Base-by-base conservation (phyloP, 352 stramenopile species). In the Phytopythium helicoides region DNA sequence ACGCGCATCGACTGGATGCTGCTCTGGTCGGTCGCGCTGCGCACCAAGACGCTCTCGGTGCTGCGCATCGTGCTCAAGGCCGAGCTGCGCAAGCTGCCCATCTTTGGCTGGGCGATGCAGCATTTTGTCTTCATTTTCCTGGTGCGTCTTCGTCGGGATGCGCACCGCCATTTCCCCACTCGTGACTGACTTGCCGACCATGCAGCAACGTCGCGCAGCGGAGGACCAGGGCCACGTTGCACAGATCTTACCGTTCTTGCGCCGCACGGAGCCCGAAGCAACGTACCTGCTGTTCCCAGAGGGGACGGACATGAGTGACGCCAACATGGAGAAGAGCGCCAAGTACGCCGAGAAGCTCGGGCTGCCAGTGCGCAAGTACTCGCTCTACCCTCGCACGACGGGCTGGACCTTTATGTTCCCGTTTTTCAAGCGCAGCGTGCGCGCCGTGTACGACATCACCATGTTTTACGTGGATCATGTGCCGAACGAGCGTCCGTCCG, bases 61-160 rank as follows among this genome's bases (percentile, higher is more conserved):
- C 57, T 94, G 37, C 73, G 74, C 42, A 91, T 94, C 47, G 63
- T 92, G 22, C 69, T 91, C 47, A 94, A 94, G 62, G 76, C 74
- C n/a, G 74, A 77, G 21, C 62, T 94, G 33, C 77, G 78, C 22
- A 70, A 68, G 48, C 58, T 87, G 26, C 84, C 84, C 39, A 75
- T 94, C 59, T 91, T 92, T 50, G 84, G 84, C 3, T 94, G 81
- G 84, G 81, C 79, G 49, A 94, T 92, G 81, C 81, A 92, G 67
- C 73, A 86, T 58, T 92, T 94, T 35, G 63, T 90, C 35, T 92
- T 92, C 56, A 81, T 92, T 54, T 94, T 92, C 52, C 55, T 94
- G 55, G 76, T 86, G 57, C 21, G 50, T 36, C 11, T 33, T 33
- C n/a, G n/a, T n/a, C n/a, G n/a, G 9, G 28, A 33, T 33, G 28